Evolutionary conservation across 2,329 filamentous ascomycete species (phyloP).

Genomic region (Fusarium subglutinans): DNA sequence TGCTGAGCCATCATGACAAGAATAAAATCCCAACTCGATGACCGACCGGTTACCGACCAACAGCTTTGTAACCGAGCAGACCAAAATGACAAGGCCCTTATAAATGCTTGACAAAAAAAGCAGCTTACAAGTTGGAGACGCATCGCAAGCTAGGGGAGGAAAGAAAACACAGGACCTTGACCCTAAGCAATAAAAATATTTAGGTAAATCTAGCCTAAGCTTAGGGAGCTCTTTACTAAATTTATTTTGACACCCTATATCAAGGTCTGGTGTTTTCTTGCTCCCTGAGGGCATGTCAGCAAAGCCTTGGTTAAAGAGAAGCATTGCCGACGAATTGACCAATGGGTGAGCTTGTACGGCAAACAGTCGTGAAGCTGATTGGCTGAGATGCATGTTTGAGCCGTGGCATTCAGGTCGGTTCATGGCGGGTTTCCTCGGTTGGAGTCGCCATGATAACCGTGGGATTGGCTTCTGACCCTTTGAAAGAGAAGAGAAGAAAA

Average conservation of each 20-base stretch:
- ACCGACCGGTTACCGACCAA: slow-evolving; percentile 33
- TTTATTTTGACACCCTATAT: too few species aligned
- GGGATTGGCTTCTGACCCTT: not conserved
- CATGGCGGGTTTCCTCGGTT: slow-evolving; percentile 49
- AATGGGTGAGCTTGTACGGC: slow-evolving; percentile 37
- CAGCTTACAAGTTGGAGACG: not conserved
- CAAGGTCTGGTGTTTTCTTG: too few species aligned
- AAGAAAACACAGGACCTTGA: too few species aligned
- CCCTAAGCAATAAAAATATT: too few species aligned
- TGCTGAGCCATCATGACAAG: not conserved
- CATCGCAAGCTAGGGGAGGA: not conserved
- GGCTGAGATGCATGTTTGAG: slow-evolving; percentile 3
- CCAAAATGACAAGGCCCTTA: not conserved
- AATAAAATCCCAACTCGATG: slow-evolving; percentile 15
- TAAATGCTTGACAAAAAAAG: slow-evolving; percentile 2
- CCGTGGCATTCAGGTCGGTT: slow-evolving; percentile 36
- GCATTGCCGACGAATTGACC: slow-evolving; percentile 45
- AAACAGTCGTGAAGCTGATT: slow-evolving; percentile 16
- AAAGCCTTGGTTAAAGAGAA: slow-evolving; percentile 42
- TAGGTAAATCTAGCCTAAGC: too few species aligned
- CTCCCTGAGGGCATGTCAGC: not conserved
- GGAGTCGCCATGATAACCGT: slow-evolving; percentile 26
- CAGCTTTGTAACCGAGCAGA: slow-evolving; percentile 20
- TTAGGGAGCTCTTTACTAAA: too few species aligned
- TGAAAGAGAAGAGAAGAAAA: not conserved